These are phyloP conservation scores for Pythium utonaiense DNA, from an alignment of 352 stramenopile species.

Conservation along the genomic window DNA sequence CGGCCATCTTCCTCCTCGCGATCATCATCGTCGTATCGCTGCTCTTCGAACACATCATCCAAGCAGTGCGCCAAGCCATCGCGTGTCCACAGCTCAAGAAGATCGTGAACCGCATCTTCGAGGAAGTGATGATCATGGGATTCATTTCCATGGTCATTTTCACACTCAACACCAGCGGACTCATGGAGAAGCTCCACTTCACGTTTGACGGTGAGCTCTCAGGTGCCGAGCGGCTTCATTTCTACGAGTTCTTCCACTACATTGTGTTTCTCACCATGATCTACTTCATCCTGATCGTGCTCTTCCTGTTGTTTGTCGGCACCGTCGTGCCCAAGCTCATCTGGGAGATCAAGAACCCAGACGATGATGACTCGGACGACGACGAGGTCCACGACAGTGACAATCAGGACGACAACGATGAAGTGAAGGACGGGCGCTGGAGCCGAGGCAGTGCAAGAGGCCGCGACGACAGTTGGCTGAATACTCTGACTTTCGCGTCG, in stretches of 20 bases:
- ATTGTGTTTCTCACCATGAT: conserved; percentile 88
- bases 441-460: neutral
- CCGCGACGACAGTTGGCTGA: conserved; percentile 15
- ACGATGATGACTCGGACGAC: conserved; percentile 10
- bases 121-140: conserved; percentile 87
- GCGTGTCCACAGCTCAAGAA: conserved; percentile 74
- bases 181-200: conserved; percentile 48
- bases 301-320: conserved; percentile 78
- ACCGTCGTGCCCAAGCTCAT: conserved; percentile 81
- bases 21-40: conserved; percentile 79
- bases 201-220: conserved; percentile 40
- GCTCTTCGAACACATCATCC: conserved; percentile 52
- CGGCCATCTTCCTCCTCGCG: conserved; percentile 67
- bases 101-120: conserved; percentile 85
- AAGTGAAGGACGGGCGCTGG: conserved; percentile 20
- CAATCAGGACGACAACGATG: conserved; percentile 16
- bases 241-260: conserved; percentile 91
- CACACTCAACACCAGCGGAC: conserved; percentile 77
- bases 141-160: conserved; percentile 90
- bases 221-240: conserved; percentile 64
- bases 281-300: conserved; percentile 86
- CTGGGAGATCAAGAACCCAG: conserved; percentile 46
- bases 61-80: conserved; percentile 47
- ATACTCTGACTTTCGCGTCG: neutral
- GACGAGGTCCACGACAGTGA: conserved; percentile 13